Base-by-base conservation (phyloP, 345 rosid genomes). In the Cardamine chenopodiifolia region DNA sequence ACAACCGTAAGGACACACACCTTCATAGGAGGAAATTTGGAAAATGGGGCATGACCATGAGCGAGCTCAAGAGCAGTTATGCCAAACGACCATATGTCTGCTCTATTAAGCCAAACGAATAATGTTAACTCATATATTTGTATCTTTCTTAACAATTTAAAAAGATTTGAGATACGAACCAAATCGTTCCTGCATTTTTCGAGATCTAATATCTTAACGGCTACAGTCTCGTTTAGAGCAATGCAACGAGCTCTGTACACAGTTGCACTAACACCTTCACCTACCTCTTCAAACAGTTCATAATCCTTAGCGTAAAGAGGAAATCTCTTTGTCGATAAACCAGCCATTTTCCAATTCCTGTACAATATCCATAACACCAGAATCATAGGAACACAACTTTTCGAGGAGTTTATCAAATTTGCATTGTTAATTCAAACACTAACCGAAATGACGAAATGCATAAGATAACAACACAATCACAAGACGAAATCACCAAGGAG, bases 11-110 rank as follows among this genome's bases (percentile, higher is more conserved):
- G 20, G 54, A 37, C 53, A 56, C 53, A 56, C 68, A 89, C 97
- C 83, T 91, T 92, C 96, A 88, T 89, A 2, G 93, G 96, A 4
- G 96, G 92, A 82, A 86, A 88, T 84, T 89, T 92, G 17, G 97
- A 92, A 83, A 92, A 92, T 42, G 97, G 96, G 29, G 97, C 93
- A 80, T 92, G 93, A 42, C 97, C 97, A 78, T 89, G 97, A 75
- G 97, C 97, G 12, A 92, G 93, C 80, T 92, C 96, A 32, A 92
- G 85, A 17, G 97, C 93, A 28, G 97, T 92, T 73, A 89, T 92
- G 68, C 97, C 97, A 72, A 92, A 85, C 8, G 97, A 92, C 97
- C 97, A 92, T 15, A 89, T 88, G 59, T 92, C 96, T 13, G 93
- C 97, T 77, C 96, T 91, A 84, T 78, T 60, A 60, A 2, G 32